Evolutionary conservation across 495 filamentous ascomycete species (phyloP), one percentile per base, ranked within the genome.

Genomic region (Schizothecium vesticola): DNA sequence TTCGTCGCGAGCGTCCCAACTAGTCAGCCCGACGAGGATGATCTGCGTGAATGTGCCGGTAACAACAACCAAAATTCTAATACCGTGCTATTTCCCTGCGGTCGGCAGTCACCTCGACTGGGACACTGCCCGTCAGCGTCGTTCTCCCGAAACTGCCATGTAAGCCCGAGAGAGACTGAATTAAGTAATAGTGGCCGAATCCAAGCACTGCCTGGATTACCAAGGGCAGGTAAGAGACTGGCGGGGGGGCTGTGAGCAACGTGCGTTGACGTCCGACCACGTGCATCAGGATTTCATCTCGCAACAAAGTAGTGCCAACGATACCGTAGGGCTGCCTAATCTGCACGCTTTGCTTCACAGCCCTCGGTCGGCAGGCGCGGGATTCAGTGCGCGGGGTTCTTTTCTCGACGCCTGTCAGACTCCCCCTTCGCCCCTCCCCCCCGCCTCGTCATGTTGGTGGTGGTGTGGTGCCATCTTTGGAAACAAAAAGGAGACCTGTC

Each of bases 291-390:
- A 51, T 43, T 43, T 51, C 36, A 51, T 51, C 36, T 51, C 36
- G 4, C 12, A 6, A 11, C 43, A 51, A n/a, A 6, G 3, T 5
- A 51, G 16, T 66, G 57, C 65, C 57, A 57, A 66, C 56, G 57
- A 66, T 33, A 58, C 57, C 65, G 65, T 66, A 66, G 65, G 65
- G 65, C 65, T 66, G 57, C 65, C 65, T 66, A 66, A 66, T 33
- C 11, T 66, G 65, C 65, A 66, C n/a, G 56, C 24, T 56, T 56
- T 19, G 33, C 26, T 23, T 24, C 23, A 31, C 25, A 24, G 23
- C 43, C 43, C 23, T 24, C 26, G 25, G 26, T 56, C 55, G n/a
- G 19, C 22, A 28, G 25, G 16, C 63, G 64, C 57, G 63, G 63
- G 36, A 65, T 65, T 23, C 11, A 11, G 58, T 12, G 58, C 13